Evolutionary conservation across 2,329 filamentous ascomycete genomes (phyloP).

Genomic region (Aspergillus aculeatinus): DNA sequence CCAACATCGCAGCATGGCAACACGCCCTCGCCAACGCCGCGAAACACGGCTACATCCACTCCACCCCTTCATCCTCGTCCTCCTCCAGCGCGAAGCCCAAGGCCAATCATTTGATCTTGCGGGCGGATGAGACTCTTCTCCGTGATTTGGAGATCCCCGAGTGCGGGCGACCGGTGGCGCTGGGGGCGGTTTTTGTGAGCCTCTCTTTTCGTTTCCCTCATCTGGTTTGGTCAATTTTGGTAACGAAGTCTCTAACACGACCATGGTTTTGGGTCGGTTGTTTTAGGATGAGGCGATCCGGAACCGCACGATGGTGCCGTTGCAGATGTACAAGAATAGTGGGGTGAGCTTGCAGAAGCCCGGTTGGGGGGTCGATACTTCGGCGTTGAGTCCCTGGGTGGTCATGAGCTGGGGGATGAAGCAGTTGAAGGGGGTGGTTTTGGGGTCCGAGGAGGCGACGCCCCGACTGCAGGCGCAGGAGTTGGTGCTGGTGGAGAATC

Average conservation of each 20-base stretch:
- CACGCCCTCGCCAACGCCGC: slow-evolving; percentile 69
- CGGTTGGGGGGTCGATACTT: slow-evolving; percentile 58
- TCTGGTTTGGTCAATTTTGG: background rate
- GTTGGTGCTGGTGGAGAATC: slow-evolving; percentile 54
- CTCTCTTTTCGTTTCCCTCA: background rate
- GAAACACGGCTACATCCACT: slow-evolving; percentile 57
- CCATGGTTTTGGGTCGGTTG: background rate
- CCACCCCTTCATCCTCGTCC: slow-evolving; percentile 36
- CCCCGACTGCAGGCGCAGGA: slow-evolving; percentile 41
- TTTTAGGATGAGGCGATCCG: slow-evolving; percentile 65
- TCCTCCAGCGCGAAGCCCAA: slow-evolving; percentile 17
- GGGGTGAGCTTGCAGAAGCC: slow-evolving; percentile 70
- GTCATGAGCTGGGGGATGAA: slow-evolving; percentile 73
- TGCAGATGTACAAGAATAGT: slow-evolving; percentile 65
- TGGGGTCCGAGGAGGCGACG: slow-evolving; percentile 42
- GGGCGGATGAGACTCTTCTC: slow-evolving; percentile 62
- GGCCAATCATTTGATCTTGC: slow-evolving; percentile 52
- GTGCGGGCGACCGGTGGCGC: slow-evolving; percentile 75
- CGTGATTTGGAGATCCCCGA: slow-evolving; percentile 71
- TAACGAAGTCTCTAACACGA: background rate
- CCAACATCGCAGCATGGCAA: slow-evolving; percentile 78
- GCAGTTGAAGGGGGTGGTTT: slow-evolving; percentile 61
- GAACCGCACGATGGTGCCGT: slow-evolving; percentile 66
- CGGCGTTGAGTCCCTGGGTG: slow-evolving; percentile 61
- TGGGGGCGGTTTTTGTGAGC: slow-evolving; percentile 70